Base-by-base conservation (phyloP, 768 basidiomycete species). In the Leucosporidium scottii region DNA sequence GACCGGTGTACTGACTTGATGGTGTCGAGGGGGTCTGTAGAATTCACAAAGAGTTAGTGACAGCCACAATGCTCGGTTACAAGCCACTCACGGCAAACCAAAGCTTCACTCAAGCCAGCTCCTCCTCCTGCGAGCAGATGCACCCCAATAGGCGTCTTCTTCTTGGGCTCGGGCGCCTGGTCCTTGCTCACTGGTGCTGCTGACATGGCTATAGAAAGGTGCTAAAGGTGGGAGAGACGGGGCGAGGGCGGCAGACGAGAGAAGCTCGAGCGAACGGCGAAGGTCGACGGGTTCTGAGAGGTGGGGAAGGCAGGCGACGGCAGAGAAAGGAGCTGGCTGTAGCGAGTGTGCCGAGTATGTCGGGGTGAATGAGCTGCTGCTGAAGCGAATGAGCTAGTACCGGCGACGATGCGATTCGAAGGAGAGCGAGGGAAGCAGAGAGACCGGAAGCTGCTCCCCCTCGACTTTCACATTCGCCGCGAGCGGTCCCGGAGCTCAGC, bases 101-200 rank as follows among this genome's bases (percentile, higher is more conserved):
- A 87, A 64, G 94, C 93, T 81, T 97, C 93, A 78, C 91, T 90
- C 58, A 87, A 87, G 55, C 94, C 94, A 30, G 93, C 94, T 28
- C 89, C 85, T 25, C 96, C 96, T 68, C 96, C 96, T 49, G 94
- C 96, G 34, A 88, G 88, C 77, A 97, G 85, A 78, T 99, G 93
- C 51, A 80, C 80, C 36, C 77, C 80, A 20, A 81, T 74, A 15
- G 80, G 81, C 4, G 80, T 75, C 70, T 79, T 78, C 68, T 79
- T 77, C 72, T 80, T 78, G 7, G 18, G 50, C 5, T 28, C 60
- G 5, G 47, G 60, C 23, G 60, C 60, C 15, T 28, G 4, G 53
- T 54, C 25, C 8, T 27, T 36, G 56, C 56, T 21, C 31, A 34
- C 56, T 30, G 17, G 30, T 27, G 39, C 15, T 21, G 53, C 25